Evolutionary conservation across 2,329 filamentous ascomycete species (phyloP).

Genomic region (Arthrinium phaeospermum): DNA sequence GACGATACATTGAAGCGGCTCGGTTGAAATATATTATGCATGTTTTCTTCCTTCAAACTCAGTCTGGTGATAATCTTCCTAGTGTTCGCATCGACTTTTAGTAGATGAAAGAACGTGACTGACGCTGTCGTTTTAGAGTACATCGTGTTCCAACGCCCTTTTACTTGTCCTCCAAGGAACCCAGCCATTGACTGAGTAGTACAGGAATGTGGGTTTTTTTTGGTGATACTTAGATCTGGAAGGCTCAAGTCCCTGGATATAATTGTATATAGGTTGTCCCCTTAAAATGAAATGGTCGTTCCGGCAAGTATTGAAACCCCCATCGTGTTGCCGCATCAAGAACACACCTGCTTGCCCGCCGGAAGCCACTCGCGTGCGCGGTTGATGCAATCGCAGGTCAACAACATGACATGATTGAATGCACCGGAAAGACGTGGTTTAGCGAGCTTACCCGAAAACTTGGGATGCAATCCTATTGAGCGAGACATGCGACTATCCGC

Average conservation of each 20-base stretch:
- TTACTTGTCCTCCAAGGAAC: background rate
- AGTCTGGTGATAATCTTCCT: background rate
- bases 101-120: background rate
- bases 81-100: background rate
- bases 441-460: background rate
- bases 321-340: background rate
- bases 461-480: background rate
- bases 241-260: background rate
- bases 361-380: background rate
- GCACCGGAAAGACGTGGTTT: background rate
- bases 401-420: background rate
- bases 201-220: background rate
- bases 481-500: no score
- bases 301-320: background rate
- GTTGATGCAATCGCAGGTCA: background rate
- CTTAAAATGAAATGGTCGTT: background rate
- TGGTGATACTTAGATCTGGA: no score
- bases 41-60: background rate
- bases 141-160: background rate
- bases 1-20: constrained; percentile 2
- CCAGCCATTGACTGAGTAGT: background rate
- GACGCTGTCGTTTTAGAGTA: background rate
- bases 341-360: background rate
- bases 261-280: background rate
- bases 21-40: background rate